phyloP scores from a whole-genome alignment of 495 filamentous ascomycete species.

The Pyrenula massariospora region DNA sequence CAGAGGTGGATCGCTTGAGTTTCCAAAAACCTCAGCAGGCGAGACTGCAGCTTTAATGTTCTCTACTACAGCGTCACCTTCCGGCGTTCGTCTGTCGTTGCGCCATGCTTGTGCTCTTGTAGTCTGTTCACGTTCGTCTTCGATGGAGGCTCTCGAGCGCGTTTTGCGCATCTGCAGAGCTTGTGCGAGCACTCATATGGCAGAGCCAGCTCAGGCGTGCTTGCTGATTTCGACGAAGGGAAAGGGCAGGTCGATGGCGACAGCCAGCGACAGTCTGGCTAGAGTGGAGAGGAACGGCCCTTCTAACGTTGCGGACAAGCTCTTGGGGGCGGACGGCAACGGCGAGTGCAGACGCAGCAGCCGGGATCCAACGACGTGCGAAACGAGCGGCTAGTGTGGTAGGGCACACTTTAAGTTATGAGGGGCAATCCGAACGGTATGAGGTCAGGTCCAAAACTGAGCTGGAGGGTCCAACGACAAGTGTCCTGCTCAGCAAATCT shows the following conservation, averaged over 20 bases:
- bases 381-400: not conserved
- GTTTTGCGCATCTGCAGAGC: not conserved
- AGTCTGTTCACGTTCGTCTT: not conserved
- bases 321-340: not conserved
- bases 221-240: not conserved
- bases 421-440: not conserved
- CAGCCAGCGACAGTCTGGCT: not conserved
- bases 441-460: not conserved
- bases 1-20: conserved; percentile 23
- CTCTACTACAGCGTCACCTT: not conserved
- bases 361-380: not conserved
- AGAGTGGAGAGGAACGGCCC: not conserved
- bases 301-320: not conserved
- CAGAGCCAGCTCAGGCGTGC: not conserved
- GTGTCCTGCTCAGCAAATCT: no score
- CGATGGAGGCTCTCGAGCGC: not conserved
- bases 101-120: not conserved
- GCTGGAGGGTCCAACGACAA: no score
- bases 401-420: not conserved
- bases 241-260: not conserved
- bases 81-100: not conserved
- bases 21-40: conserved; percentile 4
- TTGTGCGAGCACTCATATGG: not conserved
- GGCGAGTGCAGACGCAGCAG: not conserved
- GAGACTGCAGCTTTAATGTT: not conserved